Conservation (phyloP, 2,329 filamentous ascomycete species). For the Endothia cerciana region DNA sequence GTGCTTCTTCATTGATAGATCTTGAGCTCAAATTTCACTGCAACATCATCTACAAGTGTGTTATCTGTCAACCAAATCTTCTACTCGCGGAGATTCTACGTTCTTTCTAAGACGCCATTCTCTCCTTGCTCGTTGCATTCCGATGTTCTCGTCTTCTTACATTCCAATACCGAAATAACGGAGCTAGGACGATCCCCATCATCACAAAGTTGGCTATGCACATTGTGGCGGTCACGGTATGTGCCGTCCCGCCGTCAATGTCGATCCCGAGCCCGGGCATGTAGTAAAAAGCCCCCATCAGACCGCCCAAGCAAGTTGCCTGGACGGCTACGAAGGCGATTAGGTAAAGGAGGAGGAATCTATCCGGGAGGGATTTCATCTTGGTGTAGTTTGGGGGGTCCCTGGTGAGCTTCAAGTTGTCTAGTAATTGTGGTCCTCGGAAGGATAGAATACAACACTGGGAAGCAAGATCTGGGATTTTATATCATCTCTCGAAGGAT, state of each 20-base stretch:
- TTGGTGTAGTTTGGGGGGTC: background rate
- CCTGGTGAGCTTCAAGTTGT: background rate
- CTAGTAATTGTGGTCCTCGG: background rate
- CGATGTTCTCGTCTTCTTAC: background rate
- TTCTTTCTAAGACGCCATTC: background rate
- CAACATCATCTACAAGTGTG: too few species aligned
- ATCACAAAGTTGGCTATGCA: background rate
- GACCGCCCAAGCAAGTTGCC: conserved; percentile 3
- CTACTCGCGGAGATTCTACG: background rate
- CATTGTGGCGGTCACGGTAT: background rate
- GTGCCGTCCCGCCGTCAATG: background rate
- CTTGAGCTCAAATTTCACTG: background rate
- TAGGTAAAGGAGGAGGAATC: background rate
- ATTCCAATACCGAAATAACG: conserved; percentile 1
- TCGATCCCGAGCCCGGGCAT: background rate
- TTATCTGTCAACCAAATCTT: background rate
- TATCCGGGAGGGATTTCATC: background rate
- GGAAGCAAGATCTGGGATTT: background rate
- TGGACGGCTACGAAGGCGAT: conserved; percentile 4
- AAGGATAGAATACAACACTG: background rate
- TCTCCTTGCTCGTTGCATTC: background rate
- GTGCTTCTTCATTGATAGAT: background rate
- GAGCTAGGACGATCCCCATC: background rate
- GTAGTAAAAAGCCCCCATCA: conserved; percentile 6
- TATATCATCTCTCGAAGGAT: background rate